Evolutionary conservation across 805 yeast genomes (phyloP).

Genomic region (Myxozyma lipomycoides): DNA sequence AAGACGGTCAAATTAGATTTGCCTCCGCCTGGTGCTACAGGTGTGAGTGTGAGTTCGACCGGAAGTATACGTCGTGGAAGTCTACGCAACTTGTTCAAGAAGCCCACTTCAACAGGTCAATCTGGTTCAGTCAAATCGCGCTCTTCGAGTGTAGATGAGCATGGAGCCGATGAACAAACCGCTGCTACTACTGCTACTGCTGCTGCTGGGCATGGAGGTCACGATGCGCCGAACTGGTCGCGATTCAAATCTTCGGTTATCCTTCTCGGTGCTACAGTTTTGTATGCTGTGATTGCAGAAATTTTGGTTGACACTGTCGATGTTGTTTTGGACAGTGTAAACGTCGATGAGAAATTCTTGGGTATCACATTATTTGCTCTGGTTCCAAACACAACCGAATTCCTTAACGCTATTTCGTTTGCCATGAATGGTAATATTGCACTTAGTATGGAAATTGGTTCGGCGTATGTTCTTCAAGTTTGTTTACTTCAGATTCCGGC

Average conservation of each 20-base stretch:
- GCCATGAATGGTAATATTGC: conserved; percentile 96
- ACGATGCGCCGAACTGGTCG: conserved; percentile 98
- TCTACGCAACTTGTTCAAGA: conserved; percentile 10
- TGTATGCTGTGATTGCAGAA: conserved; percentile 92
- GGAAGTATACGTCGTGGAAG: conserved; percentile 13
- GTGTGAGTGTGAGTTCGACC: background rate
- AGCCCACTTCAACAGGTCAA: conserved; percentile 1
- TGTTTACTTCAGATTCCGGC: conserved; percentile 91
- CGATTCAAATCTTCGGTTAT: conserved; percentile 77
- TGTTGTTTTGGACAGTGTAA: conserved; percentile 68
- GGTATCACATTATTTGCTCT: conserved; percentile 93
- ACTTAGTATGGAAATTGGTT: conserved; percentile 93
- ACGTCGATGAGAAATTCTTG: conserved; percentile 84
- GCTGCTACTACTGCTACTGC: conserved; percentile 6
- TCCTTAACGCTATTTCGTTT: conserved; percentile 92
- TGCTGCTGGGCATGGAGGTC: conserved; percentile 54
- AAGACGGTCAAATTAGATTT: background rate
- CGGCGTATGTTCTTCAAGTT: conserved; percentile 95
- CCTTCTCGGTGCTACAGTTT: conserved; percentile 72
- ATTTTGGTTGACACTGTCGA: conserved; percentile 91
- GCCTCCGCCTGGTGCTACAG: background rate
- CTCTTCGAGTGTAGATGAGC: background rate
- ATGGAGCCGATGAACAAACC: background rate
- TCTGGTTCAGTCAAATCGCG: conserved; percentile 5
- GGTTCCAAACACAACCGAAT: conserved; percentile 96